phyloP scores from a whole-genome alignment of 73 alveolate species.

The Symbiodinium pilosum region DNA sequence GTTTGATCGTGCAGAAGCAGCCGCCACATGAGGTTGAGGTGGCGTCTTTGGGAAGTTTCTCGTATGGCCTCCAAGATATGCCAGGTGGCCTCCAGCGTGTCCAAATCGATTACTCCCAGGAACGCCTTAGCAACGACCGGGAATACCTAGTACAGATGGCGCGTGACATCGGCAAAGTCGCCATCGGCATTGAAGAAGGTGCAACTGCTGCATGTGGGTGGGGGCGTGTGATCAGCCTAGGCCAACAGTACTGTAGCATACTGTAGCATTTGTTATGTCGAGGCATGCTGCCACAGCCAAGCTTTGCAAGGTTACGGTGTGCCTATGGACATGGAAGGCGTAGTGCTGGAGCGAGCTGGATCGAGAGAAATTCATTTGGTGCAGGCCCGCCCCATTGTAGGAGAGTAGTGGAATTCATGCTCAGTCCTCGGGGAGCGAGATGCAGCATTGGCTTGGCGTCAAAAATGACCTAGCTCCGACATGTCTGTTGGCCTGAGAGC shows the following conservation, averaged over 20 bases:
- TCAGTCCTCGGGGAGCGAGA: too few relatives aligned
- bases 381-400: constrained; percentile 93
- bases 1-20: constrained; percentile 96
- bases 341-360: constrained; percentile 50
- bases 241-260: background rate
- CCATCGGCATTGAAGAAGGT: constrained; percentile 83
- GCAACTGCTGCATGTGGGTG: background rate
- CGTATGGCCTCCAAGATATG: constrained; percentile 46
- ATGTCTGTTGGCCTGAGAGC: too few relatives aligned
- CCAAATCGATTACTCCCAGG: constrained; percentile 81
- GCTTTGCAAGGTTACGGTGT: constrained; percentile 43
- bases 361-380: constrained; percentile 52
- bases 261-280: background rate
- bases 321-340: constrained; percentile 94
- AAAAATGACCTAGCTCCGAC: too few relatives aligned
- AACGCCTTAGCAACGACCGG: constrained; percentile 57
- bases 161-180: constrained; percentile 77
- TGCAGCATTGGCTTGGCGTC: too few relatives aligned
- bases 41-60: constrained; percentile 95
- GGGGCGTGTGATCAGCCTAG: background rate
- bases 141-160: constrained; percentile 58
- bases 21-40: constrained; percentile 73
- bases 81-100: constrained; percentile 64
- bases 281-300: background rate
- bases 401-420: constrained; percentile 16